A percentile compares a stretch with the other conserved stretches of the same genome.
Evolutionary conservation across 129 eudicot genomes (phyloP).

Genomic region (Silybum marianum): DNA sequence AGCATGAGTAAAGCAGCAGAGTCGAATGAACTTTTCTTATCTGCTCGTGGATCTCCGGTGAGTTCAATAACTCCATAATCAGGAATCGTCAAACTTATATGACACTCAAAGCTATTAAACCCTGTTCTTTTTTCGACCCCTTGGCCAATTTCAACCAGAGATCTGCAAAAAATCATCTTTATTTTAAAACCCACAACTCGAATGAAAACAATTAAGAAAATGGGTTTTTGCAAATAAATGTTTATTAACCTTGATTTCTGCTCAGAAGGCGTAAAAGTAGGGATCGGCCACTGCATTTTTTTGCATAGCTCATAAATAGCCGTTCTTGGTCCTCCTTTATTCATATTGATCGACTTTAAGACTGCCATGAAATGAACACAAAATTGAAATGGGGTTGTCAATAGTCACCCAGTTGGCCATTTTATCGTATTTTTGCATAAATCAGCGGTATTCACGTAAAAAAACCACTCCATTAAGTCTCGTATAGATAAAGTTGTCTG

Average conservation of each 20-base stretch:
- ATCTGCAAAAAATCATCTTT: slow-evolving; percentile 41
- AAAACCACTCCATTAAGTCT: neutral
- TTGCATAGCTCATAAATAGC: slow-evolving; percentile 71
- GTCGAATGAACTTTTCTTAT: slow-evolving; percentile 81
- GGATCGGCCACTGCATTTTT: slow-evolving; percentile 88
- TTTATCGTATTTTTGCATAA: neutral
- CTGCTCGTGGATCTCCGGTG: slow-evolving; percentile 63
- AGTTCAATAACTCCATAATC: slow-evolving; percentile 50
- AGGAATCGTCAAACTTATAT: slow-evolving; percentile 67
- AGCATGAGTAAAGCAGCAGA: slow-evolving; percentile 81
- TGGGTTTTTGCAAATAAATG: neutral
- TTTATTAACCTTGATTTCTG: slow-evolving; percentile 57
- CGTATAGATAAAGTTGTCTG: too few species aligned
- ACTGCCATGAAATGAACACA: slow-evolving; percentile 37
- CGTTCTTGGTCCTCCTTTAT: slow-evolving; percentile 89
- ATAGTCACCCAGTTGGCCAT: neutral
- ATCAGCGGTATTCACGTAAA: neutral
- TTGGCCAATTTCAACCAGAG: slow-evolving; percentile 55
- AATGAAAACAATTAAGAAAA: neutral
- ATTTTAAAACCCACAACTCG: slow-evolving; percentile 1
- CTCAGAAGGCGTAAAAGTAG: slow-evolving; percentile 59
- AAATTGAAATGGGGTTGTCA: neutral
- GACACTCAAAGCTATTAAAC: slow-evolving; percentile 55
- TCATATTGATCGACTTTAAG: slow-evolving; percentile 56
- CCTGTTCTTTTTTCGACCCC: slow-evolving; percentile 51